Evolutionary conservation across 2,329 filamentous ascomycete genomes (phyloP).

Genomic region (Ceratocystis eucalypticola): DNA sequence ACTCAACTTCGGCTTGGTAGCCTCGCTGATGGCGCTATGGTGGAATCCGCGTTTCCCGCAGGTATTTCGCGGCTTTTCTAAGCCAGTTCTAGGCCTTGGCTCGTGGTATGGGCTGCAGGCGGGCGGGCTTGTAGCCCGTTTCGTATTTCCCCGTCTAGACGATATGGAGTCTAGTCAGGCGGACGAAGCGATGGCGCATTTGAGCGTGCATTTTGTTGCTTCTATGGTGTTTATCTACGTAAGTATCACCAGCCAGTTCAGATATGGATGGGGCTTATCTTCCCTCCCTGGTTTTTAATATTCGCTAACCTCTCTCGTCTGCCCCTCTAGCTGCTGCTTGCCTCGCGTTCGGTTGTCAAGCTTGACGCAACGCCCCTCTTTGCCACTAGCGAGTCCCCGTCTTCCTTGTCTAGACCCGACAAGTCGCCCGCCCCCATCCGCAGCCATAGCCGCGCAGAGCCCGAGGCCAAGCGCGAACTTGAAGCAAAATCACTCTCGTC

Average conservation of each 20-base stretch:
- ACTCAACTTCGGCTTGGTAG: constrained; percentile 35
- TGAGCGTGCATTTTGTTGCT: constrained; percentile 43
- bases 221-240: constrained; percentile 41
- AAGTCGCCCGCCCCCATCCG: neutral
- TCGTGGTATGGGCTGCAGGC: constrained; percentile 55
- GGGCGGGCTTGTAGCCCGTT: constrained; percentile 43
- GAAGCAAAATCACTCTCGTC: constrained; percentile 33
- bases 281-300: neutral
- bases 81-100: constrained; percentile 45
- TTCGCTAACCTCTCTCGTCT: neutral
- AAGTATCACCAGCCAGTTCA: constrained; percentile 25
- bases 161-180: constrained; percentile 30
- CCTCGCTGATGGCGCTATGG: constrained; percentile 42
- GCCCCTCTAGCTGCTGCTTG: neutral
- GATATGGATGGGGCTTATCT: too few relatives aligned
- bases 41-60: constrained; percentile 57
- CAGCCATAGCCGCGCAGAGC: constrained; percentile 1
- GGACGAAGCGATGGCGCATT: constrained; percentile 30
- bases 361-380: constrained; percentile 48
- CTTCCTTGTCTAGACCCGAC: constrained; percentile 6
- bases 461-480: constrained; percentile 23
- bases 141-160: constrained; percentile 34
- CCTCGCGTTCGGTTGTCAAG: constrained; percentile 22
- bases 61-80: constrained; percentile 44
- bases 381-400: constrained; percentile 17